phyloP scores from a whole-genome alignment of 805 yeast genomes.

The Kuraishia piskuri region DNA sequence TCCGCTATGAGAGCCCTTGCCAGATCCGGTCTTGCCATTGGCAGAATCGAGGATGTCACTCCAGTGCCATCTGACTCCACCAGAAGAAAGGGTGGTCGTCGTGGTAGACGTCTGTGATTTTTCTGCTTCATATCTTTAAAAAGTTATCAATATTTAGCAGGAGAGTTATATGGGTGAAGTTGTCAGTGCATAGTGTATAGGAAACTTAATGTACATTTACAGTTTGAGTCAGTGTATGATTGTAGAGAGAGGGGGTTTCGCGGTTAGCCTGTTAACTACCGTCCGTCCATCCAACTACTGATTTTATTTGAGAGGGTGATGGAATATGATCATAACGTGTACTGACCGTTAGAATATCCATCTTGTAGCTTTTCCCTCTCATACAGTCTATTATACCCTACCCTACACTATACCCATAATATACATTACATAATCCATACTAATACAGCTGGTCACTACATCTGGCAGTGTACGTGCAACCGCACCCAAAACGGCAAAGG shows the following conservation, averaged over 20 bases:
- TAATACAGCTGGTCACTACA: not conserved
- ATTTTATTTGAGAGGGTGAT: too few species aligned
- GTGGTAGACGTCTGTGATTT: constrained; percentile 96
- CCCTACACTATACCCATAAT: too few species aligned
- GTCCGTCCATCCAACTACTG: too few species aligned
- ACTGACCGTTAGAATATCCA: too few species aligned
- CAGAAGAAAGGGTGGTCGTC: constrained; percentile 99
- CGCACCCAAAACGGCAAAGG: not conserved
- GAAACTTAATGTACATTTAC: not conserved
- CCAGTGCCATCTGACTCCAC: constrained; percentile 99
- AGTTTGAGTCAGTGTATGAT: not conserved
- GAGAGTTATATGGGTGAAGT: not conserved
- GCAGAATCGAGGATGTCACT: constrained; percentile 99
- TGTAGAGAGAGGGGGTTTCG: not conserved
- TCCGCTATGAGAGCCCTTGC: constrained; percentile 98
- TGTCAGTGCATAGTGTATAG: not conserved
- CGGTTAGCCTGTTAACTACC: too few species aligned
- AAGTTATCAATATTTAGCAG: not conserved
- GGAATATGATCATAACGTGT: too few species aligned
- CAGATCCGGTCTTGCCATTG: constrained; percentile 99
- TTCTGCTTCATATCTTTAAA: not conserved
- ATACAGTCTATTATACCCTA: too few species aligned
- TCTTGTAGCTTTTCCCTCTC: too few species aligned
- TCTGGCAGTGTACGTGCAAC: not conserved
- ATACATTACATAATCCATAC: not conserved